Evolutionary conservation across 2,329 filamentous ascomycete species (phyloP), one percentile per base, ranked within the genome.

Genomic region (Nakataea oryzae): DNA sequence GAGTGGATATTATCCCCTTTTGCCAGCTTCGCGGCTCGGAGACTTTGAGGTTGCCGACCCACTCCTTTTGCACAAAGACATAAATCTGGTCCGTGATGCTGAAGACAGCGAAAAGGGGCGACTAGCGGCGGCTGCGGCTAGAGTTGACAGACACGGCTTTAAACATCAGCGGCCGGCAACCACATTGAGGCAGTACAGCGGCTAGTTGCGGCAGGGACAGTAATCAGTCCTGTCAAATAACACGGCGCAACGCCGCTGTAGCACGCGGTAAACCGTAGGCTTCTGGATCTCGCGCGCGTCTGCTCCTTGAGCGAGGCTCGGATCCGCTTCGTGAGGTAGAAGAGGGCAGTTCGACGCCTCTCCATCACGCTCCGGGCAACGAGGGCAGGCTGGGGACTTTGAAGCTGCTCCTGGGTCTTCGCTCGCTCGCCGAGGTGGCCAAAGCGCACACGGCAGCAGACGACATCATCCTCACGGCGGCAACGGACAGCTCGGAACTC

Each of bases 1-100:
- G 29, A 58, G 65, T 59, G 67, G 65, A 5, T 65, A 63, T 21
- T 67, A 65, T 13, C 67, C 69, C 1, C 63, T 70, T 11, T 65
- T 69, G 12, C 61, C 67, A 9, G 85, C 84, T 67, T 86, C 84
- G 27, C 66, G 76, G 70, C 62, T 78, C 73, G 64, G 76, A 72
- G 58, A 73, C 65, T n/a, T 75, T 69, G 61, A 79, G 64, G 65
- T 67, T 50, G 63, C 64, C 27, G 64, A 64, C 50, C 59, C 66
- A 6, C 58, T 70, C 6, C 61, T 70, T 11, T 60, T 62, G 14
- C 63, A 61, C 9, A 63, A 64, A 17, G 61, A 65, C 3, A 61
- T 64, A 5, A 64, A 67, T 12, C 64, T 62, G 9, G 29, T 54
- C 14, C 34, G 34, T 6, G 34, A 13, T 13, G 34, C 34, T 17